These are phyloP conservation scores for Spathaspora sp. DNA, from an alignment of 1,139 yeast species.

Conservation along the genomic window DNA sequence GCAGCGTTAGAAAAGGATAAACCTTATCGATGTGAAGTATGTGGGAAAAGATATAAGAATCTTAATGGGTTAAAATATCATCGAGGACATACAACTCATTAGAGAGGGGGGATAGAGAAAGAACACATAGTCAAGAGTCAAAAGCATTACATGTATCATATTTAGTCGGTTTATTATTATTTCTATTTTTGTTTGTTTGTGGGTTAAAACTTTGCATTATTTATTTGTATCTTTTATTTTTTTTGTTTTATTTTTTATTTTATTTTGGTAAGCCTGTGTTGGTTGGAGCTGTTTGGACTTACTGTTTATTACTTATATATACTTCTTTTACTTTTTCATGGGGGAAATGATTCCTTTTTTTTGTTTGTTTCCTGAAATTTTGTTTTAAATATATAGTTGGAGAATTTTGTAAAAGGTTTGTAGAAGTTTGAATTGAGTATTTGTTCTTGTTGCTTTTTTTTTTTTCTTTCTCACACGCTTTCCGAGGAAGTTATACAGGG, in stretches of 20 bases:
- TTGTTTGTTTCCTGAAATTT: background rate
- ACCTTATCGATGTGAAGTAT: constrained; percentile 96
- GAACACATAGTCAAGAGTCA: background rate
- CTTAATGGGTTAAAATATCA: constrained; percentile 95
- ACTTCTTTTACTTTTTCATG: background rate
- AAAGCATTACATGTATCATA: background rate
- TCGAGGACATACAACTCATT: constrained; percentile 96
- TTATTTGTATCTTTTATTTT: constrained; percentile 3
- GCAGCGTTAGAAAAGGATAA: constrained; percentile 94
- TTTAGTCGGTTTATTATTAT: background rate
- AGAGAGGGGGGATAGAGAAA: constrained; percentile 13
- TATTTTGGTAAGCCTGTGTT: constrained; percentile 1
- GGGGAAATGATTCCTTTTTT: constrained; percentile 4
- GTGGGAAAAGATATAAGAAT: constrained; percentile 96
- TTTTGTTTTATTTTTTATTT: constrained; percentile 1
- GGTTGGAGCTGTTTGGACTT: constrained; percentile 3
- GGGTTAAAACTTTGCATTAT: background rate
- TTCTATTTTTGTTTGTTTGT: constrained; percentile 4
- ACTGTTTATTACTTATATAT: constrained; percentile 1
- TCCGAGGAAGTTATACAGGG: too few species aligned
- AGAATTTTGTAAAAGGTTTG: background rate
- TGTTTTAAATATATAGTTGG: background rate
- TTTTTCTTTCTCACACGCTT: too few species aligned
- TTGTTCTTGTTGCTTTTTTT: too few species aligned
- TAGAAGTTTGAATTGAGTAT: background rate